phyloP scores from a whole-genome alignment of 495 filamentous ascomycete species.

The Hypoxylon rickii region DNA sequence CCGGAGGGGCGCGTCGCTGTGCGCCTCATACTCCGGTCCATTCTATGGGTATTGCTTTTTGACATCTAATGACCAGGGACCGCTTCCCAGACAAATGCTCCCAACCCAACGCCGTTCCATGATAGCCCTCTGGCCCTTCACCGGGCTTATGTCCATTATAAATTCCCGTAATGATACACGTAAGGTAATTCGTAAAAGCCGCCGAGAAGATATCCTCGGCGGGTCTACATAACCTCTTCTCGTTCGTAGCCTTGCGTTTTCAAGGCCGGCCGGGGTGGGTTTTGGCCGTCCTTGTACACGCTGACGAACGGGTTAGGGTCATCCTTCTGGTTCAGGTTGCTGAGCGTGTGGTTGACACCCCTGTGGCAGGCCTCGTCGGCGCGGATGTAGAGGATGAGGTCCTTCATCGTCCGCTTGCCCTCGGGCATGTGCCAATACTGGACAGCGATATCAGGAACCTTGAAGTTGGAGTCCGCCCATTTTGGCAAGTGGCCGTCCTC shows the following conservation, averaged over 20 bases:
- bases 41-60: not conserved
- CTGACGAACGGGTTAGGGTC: conserved; percentile 92
- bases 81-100: not conserved
- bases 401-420: conserved; percentile 76
- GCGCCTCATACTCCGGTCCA: not conserved
- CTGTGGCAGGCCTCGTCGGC: conserved; percentile 97
- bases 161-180: not conserved
- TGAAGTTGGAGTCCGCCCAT: conserved; percentile 70
- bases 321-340: conserved; percentile 76
- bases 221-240: conserved; percentile 70
- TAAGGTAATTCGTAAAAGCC: not conserved
- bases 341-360: conserved; percentile 94
- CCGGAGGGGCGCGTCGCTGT: not conserved
- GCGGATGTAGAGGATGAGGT: conserved; percentile 84
- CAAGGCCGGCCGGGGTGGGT: conserved; percentile 65
- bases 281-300: conserved; percentile 65
- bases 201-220: not conserved
- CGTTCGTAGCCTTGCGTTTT: conserved; percentile 81
- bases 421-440: conserved; percentile 94
- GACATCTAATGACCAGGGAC: not conserved
- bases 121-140: not conserved
- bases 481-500: conserved; percentile 80
- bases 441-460: conserved; percentile 85
- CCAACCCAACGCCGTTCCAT: not conserved
- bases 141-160: not conserved